phyloP scores from a whole-genome alignment of 2,329 filamentous ascomycete species.

The Cytospora chrysosperma region DNA sequence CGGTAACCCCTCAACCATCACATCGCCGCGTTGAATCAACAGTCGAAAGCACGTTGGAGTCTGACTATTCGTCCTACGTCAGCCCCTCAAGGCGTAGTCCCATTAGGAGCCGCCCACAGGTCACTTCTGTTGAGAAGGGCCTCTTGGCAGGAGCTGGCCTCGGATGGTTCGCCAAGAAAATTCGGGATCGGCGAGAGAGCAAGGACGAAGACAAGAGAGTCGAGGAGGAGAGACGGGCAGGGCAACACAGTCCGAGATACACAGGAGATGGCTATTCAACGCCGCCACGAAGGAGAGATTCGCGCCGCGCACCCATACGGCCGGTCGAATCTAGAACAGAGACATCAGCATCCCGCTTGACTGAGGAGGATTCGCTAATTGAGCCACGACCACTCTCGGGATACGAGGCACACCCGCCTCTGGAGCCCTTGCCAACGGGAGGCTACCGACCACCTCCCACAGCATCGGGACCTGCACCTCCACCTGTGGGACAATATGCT shows the following conservation, averaged over 20 bases:
- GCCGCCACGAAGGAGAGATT: constrained; percentile 42
- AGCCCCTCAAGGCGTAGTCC: constrained; percentile 59
- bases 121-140: constrained; percentile 55
- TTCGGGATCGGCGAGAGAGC: constrained; percentile 57
- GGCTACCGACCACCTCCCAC: constrained; percentile 34
- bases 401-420: constrained; percentile 21
- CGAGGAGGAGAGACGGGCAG: constrained; percentile 54
- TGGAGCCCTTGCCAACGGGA: constrained; percentile 31
- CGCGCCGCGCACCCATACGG: constrained; percentile 29
- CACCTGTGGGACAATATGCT: constrained; percentile 18
- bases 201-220: constrained; percentile 51
- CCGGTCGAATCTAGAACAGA: constrained; percentile 18
- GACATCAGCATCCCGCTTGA: constrained; percentile 27
- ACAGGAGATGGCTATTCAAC: constrained; percentile 66
- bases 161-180: constrained; percentile 66
- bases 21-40: constrained; percentile 44
- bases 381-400: constrained; percentile 25
- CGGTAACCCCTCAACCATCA: constrained; percentile 48
- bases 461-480: constrained; percentile 23
- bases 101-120: constrained; percentile 38
- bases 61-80: constrained; percentile 60
- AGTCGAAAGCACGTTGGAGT: constrained; percentile 48
- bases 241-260: constrained; percentile 62
- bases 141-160: constrained; percentile 62
- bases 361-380: constrained; percentile 29